Evolutionary conservation across 2,329 filamentous ascomycete species (phyloP).

Genomic region (Cordyceps javanica): DNA sequence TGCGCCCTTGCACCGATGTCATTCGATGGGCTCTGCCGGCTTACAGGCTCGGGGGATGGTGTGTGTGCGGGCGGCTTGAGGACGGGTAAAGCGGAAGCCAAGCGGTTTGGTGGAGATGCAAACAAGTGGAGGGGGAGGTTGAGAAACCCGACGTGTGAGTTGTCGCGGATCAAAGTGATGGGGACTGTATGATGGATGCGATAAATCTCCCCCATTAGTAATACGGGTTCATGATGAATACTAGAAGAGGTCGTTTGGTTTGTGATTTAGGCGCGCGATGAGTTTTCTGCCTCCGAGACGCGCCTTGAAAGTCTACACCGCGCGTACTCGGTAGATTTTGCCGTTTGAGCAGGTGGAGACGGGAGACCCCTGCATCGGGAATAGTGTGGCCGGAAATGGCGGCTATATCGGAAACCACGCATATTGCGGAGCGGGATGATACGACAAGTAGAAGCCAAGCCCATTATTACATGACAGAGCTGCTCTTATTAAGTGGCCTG

Average conservation of each 20-base stretch:
- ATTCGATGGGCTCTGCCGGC: not conserved
- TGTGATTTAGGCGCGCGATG: not conserved
- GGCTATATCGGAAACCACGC: not conserved
- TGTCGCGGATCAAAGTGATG: not conserved
- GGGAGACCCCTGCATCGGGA: not conserved
- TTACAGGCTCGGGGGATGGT: not conserved
- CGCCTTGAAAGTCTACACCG: not conserved
- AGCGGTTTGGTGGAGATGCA: constrained; percentile 4
- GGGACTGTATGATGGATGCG: not conserved
- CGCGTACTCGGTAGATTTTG: not conserved
- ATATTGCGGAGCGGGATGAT: not conserved
- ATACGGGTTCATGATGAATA: not conserved
- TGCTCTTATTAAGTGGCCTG: not conserved
- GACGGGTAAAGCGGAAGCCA: constrained; percentile 9
- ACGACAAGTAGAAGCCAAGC: not conserved
- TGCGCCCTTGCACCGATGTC: constrained; percentile 18
- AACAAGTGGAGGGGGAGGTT: not conserved
- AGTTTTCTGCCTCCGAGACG: not conserved
- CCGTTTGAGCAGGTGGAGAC: not conserved
- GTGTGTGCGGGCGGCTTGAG: not conserved
- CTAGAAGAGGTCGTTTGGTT: not conserved
- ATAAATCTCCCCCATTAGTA: too few species aligned
- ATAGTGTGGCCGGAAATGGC: constrained; percentile 1
- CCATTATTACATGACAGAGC: not conserved
- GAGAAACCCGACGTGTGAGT: not conserved